phyloP scores from a whole-genome alignment of 2,329 filamentous ascomycete species.

The Aspergillus intermedius region DNA sequence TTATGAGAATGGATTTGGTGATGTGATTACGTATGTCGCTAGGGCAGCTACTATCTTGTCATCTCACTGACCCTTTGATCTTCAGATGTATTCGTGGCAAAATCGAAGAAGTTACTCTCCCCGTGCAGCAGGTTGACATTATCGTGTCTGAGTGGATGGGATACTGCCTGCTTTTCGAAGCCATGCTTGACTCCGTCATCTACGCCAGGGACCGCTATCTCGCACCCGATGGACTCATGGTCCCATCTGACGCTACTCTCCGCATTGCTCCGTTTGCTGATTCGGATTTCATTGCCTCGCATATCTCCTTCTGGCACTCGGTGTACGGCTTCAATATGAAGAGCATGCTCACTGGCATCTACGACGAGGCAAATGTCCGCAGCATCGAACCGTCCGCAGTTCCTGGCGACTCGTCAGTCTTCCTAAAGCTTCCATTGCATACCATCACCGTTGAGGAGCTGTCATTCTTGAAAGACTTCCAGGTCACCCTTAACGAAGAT shows the following conservation, averaged over 20 bases:
- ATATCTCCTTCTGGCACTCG: conserved; percentile 79
- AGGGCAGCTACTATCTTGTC: not conserved
- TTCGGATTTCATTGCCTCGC: conserved; percentile 67
- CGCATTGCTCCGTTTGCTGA: conserved; percentile 76
- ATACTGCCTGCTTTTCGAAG: conserved; percentile 86
- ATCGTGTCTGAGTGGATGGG: conserved; percentile 99
- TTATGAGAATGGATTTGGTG: conserved; percentile 68
- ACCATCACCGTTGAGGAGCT: conserved; percentile 65
- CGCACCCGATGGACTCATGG: conserved; percentile 69
- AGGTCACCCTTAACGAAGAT: conserved; percentile 54
- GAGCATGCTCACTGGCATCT: conserved; percentile 76
- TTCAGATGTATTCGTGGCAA: conserved; percentile 66
- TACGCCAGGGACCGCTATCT: conserved; percentile 85
- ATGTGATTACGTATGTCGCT: conserved; percentile 57
- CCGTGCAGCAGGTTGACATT: conserved; percentile 77
- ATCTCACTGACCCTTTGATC: conserved; percentile 3
- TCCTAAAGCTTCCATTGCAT: conserved; percentile 72
- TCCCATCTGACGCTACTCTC: conserved; percentile 77
- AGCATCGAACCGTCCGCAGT: conserved; percentile 55
- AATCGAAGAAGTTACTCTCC: conserved; percentile 77
- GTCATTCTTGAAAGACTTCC: conserved; percentile 64
- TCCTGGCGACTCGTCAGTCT: conserved; percentile 53
- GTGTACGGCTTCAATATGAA: conserved; percentile 95
- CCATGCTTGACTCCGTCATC: conserved; percentile 90
- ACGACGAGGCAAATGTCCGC: conserved; percentile 74